Base-by-base conservation (phyloP, 163 green algal species). In the Volvox carteri region DNA sequence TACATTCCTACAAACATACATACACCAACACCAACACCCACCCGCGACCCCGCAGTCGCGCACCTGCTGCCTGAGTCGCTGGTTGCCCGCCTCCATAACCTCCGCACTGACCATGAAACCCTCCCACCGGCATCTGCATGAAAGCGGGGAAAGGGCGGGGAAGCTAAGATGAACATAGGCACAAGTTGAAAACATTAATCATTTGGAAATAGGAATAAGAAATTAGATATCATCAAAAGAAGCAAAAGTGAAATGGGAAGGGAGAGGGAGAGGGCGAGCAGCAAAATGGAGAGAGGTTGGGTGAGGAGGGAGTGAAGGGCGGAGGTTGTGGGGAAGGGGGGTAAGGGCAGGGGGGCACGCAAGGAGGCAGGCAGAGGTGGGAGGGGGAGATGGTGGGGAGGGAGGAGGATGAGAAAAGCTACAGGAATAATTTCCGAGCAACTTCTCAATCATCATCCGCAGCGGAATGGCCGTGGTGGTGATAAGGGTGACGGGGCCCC, bases 21-120 rank as follows among this genome's bases (percentile, higher is more conserved):
- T n/a, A n/a, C n/a, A n/a, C n/a, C n/a, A n/a, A n/a, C n/a, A n/a
- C n/a, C n/a, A n/a, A n/a, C n/a, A n/a, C n/a, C n/a, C n/a, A n/a
- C n/a, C n/a, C n/a, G n/a, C n/a, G n/a, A n/a, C 62, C 83, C 52
- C 84, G 52, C 54, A 28, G 56, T 44, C n/a, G 7, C 83, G 0
- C 84, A 89, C 84, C 72, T 89, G 72, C 54, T 89, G 84, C 14
- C 84, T 28, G 70, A 35, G 84, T 6, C 72, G 46, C 72, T 77
- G 79, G 73, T 91, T 81, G 0, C 80, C 87, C 58, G 58, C 42
- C 73, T 89, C 80, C 33, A 91, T 60, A 35, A 91, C 39, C 68
- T 86, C 44, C 2, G 62, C 87, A 16, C 44, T 75, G 30, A 89
- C 56, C 56, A 91, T 86, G 73, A 91, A 91, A 14, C 80, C 87